Evolutionary conservation across 2,329 filamentous ascomycete genomes (phyloP), one percentile per base, ranked within the genome.

Genomic region (Cryphonectria parasitica): DNA sequence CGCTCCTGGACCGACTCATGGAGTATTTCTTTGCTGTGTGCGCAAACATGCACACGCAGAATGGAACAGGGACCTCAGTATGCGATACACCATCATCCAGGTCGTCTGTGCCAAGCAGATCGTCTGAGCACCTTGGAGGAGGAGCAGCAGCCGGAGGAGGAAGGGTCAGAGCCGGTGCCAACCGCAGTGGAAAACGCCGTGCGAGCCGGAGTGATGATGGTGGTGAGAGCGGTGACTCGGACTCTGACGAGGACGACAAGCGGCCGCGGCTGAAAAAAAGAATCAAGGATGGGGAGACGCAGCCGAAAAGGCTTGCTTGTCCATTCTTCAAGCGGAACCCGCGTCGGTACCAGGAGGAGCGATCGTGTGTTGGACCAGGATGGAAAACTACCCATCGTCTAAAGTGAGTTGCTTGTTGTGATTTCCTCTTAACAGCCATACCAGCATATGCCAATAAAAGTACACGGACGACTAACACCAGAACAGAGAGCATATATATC

Each of bases 301-400:
- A 64, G 45, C 60, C 22, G 3, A 74, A 54, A 52, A 74, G 70
- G 39, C 62, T 74, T 2, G 73, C 73, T 25, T 73, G 73, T 43
- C 73, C 73, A 1, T 73, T 73, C 43, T 74, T 74, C 66, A 73
- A 74, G 70, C 68, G 71, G 15, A 67, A 73, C 28, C 72, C 73
- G 0, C 63, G 69, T 28, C 60, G 67, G 13, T 71, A 72, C 45
- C 68, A 69, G 54, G 52, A 68, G 43, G 64, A 66, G 61, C 60
- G 73, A 22, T 73, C 71, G 7, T 74, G 73, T 25, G 64, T 73
- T 3, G 73, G 73, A 2, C 73, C 73, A 0, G 72, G 72, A 2
- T 74, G 73, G 73, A 52, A 43, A 6, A 74, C 72, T 0, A 64
- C 70, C 1, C 72, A 74, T 28, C 67, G 73, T 5, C 22, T 74